Evolutionary conservation across 2,329 filamentous ascomycete species (phyloP).

Genomic region (Sporothrix pseudoabietina): DNA sequence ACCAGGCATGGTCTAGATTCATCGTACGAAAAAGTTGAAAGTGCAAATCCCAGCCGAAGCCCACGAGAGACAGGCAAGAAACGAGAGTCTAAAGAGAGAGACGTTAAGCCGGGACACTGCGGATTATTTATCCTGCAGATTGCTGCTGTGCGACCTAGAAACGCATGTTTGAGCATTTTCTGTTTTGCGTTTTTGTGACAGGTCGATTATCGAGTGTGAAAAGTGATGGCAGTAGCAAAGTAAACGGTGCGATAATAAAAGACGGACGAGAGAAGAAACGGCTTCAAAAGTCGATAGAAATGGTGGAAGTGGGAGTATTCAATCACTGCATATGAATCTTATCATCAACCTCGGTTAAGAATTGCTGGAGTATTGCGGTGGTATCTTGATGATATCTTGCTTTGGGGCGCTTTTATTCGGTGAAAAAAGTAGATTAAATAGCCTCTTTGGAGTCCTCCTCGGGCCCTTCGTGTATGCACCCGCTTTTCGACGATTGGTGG

Average conservation of each 20-base stretch:
- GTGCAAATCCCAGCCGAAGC: background rate
- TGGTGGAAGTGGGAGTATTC: background rate
- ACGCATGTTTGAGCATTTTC: background rate
- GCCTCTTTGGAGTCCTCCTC: background rate
- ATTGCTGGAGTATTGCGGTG: background rate
- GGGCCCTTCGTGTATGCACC: background rate
- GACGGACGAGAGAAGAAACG: background rate
- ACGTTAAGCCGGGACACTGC: background rate
- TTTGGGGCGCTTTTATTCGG: background rate
- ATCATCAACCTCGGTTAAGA: background rate
- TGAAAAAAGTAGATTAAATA: background rate
- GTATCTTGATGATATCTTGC: background rate
- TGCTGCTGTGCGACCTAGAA: background rate
- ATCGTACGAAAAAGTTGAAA: background rate
- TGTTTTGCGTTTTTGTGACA: background rate
- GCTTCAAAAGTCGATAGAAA: background rate
- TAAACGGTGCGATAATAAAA: background rate
- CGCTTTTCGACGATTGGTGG: background rate
- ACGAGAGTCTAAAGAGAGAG: background rate
- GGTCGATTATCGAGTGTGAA: slow-evolving; percentile 8
- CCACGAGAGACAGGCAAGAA: background rate
- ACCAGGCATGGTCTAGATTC: background rate
- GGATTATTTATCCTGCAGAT: background rate
- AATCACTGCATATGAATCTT: background rate
- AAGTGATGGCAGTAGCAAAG: background rate